phyloP scores from a whole-genome alignment of 768 basidiomycete genomes.

The Pleurotus sapidus region DNA sequence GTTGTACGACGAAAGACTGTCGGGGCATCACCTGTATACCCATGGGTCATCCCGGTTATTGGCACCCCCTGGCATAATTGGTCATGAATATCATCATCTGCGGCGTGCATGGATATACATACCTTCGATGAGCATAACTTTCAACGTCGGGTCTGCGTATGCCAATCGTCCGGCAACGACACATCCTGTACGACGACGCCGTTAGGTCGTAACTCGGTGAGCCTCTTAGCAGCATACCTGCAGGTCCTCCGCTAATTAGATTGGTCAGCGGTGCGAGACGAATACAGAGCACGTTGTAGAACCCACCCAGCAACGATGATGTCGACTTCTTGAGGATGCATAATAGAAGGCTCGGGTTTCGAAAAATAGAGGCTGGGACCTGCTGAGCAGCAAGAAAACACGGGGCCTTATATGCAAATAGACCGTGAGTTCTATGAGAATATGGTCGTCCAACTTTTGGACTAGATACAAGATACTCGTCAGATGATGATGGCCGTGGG shows the following conservation, averaged over 20 bases:
- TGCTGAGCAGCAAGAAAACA: background rate
- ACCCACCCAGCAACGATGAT: constrained; percentile 55
- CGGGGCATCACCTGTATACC: constrained; percentile 51
- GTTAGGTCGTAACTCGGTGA: background rate
- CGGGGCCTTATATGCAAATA: background rate
- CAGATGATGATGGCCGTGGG: constrained; percentile 6
- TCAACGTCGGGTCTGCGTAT: constrained; percentile 67
- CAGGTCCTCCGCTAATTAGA: constrained; percentile 48
- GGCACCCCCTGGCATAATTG: constrained; percentile 43
- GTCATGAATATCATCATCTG: background rate
- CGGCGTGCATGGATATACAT: constrained; percentile 1
- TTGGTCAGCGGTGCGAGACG: background rate
- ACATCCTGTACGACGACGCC: constrained; percentile 36
- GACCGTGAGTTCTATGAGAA: background rate
- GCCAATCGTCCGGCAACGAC: constrained; percentile 70
- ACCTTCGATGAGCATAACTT: constrained; percentile 78
- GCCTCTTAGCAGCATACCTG: constrained; percentile 30
- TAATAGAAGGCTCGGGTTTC: constrained; percentile 19
- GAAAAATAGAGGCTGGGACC: constrained; percentile 3
- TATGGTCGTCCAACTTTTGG: background rate
- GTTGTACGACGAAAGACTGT: background rate
- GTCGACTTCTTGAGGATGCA: constrained; percentile 70
- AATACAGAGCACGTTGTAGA: background rate
- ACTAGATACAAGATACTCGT: background rate
- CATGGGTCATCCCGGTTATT: constrained; percentile 75